Percentiles rank a stretch among this genome's conserved stretches.
phyloP scores from a whole-genome alignment of 2,329 filamentous ascomycete genomes.

The Botrytis paeoniae region DNA sequence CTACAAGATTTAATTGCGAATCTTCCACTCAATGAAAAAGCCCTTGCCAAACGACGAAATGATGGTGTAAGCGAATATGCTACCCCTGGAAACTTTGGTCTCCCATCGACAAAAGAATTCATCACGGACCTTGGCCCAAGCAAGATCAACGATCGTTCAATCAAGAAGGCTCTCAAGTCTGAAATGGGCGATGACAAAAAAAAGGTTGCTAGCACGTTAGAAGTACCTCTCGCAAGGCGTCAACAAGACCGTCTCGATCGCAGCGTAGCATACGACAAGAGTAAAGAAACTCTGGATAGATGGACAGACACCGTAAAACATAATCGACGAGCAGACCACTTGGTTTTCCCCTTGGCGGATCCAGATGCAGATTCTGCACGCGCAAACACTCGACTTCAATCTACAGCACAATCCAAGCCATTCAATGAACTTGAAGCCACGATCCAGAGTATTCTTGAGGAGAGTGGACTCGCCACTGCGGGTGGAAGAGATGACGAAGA shows the following conservation, averaged over 20 bases:
- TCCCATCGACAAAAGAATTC: conserved; percentile 50
- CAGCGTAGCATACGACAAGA: conserved; percentile 79
- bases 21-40: conserved; percentile 46
- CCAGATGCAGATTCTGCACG: conserved; percentile 57
- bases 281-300: conserved; percentile 82
- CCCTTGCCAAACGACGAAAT: conserved; percentile 35
- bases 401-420: conserved; percentile 61
- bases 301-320: conserved; percentile 96
- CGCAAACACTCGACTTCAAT: conserved; percentile 60
- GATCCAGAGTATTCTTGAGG: conserved; percentile 84
- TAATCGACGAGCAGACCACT: conserved; percentile 85
- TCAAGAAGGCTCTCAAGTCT: conserved; percentile 77
- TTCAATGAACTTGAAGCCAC: conserved; percentile 80
- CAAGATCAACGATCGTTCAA: conserved; percentile 67
- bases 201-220: conserved; percentile 60
- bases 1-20: conserved; percentile 68
- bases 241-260: conserved; percentile 85
- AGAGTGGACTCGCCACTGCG: conserved; percentile 69
- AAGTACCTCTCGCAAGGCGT: conserved; percentile 77
- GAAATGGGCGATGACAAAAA: conserved; percentile 55
- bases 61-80: conserved; percentile 57
- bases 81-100: conserved; percentile 57
- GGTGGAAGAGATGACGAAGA: conserved; percentile 60
- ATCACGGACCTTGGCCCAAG: conserved; percentile 71
- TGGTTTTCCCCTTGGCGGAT: conserved; percentile 83